phyloP scores from a whole-genome alignment of 176 grass and related monocot species.

The Paspalum notatum region DNA sequence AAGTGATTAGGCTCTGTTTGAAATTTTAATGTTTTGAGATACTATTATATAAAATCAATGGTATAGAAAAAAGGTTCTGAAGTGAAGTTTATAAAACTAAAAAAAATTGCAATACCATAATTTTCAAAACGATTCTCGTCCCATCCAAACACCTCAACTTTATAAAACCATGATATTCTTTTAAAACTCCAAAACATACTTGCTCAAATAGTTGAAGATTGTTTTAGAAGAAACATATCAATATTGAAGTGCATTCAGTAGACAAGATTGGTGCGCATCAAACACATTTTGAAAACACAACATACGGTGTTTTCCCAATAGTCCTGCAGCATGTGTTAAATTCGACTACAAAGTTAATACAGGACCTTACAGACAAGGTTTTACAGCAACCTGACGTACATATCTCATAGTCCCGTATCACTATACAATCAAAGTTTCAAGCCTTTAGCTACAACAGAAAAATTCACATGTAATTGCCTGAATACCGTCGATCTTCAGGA shows the following conservation, averaged over 20 bases:
- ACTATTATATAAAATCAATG: too few relatives aligned
- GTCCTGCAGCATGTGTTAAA: neutral
- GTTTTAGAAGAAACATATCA: slow-evolving; percentile 1
- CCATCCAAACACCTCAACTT: too few relatives aligned
- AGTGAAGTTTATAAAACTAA: too few relatives aligned
- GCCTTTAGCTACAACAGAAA: neutral
- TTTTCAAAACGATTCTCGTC: too few relatives aligned
- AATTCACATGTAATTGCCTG: slow-evolving; percentile 61
- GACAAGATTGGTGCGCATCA: neutral
- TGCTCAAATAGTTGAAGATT: too few relatives aligned
- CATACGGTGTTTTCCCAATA: neutral
- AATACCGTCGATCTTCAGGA: slow-evolving; percentile 64
- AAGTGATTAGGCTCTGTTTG: too few relatives aligned
- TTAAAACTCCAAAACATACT: too few relatives aligned
- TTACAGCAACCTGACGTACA: slow-evolving; percentile 1
- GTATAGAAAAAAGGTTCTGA: too few relatives aligned
- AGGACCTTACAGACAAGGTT: neutral
- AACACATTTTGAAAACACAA: neutral
- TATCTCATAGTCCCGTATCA: neutral
- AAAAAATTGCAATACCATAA: too few relatives aligned
- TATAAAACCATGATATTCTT: too few relatives aligned
- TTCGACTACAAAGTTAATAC: neutral
- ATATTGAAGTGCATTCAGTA: neutral
- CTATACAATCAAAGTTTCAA: slow-evolving; percentile 11
- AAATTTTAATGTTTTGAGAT: too few relatives aligned